Evolutionary conservation across 306 rosid genomes (phyloP), one percentile per base, ranked within the genome.

Genomic region (Leucaena leucocephala): DNA sequence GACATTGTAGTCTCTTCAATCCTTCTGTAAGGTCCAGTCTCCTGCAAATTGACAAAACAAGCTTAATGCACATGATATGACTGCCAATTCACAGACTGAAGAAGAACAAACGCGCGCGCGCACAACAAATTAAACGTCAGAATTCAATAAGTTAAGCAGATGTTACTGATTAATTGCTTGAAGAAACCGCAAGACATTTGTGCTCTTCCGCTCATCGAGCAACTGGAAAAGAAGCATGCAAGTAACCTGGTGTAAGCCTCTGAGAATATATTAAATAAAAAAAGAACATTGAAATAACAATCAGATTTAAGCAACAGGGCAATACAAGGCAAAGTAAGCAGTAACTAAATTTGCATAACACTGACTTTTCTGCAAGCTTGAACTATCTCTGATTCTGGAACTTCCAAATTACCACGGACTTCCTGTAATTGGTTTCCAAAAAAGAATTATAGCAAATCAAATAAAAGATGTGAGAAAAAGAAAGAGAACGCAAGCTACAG

Each of bases 331-430:
- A 42, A 76, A 45, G 16, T 57, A 66, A 40, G 55, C 71, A 52
- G 27, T 74, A 67, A 40, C 77, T 77, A 76, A 85, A 67, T 46
- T 67, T 72, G 84, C 76, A 33, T 40, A 80, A 73, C 80, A 90
- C 96, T 85, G 52, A 95, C 99, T 82, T 88, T 93, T 88, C 94
- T 83, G 88, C 99, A 93, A 9, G 99, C 97, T 88, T 90, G 97
- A 81, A 93, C 99, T 76, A 93, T 90, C 86, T 95, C 98, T 0
- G 99, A 93, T 80, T 95, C 99, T 63, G 93, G 91, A 83, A 93
- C 87, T 84, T 89, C 98, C 8, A 78, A 88, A 80, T 75, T 84
- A 67, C 99, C 98, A 0, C 91, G 92, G 52, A 93, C 96, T 71
- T 95, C 99, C 99, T 95, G 85, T 80, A 61, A 74, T 66, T 71